Evolutionary conservation across 2,329 filamentous ascomycete genomes (phyloP), one percentile per base, ranked within the genome.

Genomic region (Metarhizium humberi): DNA sequence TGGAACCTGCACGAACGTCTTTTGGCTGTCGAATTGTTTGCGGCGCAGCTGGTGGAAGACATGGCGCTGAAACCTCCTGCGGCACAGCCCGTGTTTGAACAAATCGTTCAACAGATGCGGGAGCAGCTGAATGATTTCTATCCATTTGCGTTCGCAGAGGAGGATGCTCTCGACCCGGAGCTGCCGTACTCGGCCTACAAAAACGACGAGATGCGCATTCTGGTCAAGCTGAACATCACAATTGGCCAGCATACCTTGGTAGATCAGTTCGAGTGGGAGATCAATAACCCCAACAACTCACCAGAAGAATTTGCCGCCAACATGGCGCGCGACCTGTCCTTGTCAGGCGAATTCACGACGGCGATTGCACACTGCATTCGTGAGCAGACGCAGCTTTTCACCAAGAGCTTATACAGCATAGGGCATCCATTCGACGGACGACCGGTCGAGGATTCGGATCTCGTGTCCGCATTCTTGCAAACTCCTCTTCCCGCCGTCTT

Each of bases 231-330:
- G 52, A 96, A 97, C 71, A 96, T 99, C 66, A 97, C 94, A 6
- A 96, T 99, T 66, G 94, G 92, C 45, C 87, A 90, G 60, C 90
- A 95, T 66, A 97, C 92, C 0, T 78, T 99, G 30, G 87, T 96
- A 40, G 94, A 99, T 66, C 94, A 97, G 68, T 97, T 99, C 59
- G 94, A 99, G 71, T 99, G 94, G 94, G 94, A 99, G 64, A 91
- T 97, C 68, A 97, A 97, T 72, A 95, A 96, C 68, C 88, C 92
- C 0, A 75, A 87, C 54, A 99, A 99, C 69, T 95, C 88, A 0
- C 91, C 94, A 2, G 94, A 99, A 72, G 90, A 95, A 56, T 99
- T 99, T 69, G 94, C 94, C 30, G 78, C 82, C 58, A 86, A 86
- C 67, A 95, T 97, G 90, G 85, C 92, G 0, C 83, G 85, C 57